Conservation (phyloP, 2,329 filamentous ascomycete species). For the Pseudogymnoascus sp. region DNA sequence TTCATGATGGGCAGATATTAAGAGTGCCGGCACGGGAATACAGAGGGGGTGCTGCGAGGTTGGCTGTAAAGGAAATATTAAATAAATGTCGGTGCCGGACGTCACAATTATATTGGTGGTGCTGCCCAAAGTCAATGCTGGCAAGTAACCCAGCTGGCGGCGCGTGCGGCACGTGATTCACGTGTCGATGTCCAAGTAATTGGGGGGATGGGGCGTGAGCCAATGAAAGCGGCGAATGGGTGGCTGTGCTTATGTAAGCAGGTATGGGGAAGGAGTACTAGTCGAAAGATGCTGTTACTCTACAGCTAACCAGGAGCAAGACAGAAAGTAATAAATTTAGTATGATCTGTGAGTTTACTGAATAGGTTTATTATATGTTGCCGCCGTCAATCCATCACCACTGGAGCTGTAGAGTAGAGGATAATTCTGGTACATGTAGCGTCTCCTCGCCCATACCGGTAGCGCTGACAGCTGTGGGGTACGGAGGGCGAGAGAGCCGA, state of each 20-base stretch:
- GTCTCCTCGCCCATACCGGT: neutral
- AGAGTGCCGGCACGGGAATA: neutral
- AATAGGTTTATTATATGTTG: neutral
- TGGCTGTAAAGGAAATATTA: neutral
- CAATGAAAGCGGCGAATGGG: neutral
- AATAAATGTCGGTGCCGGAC: neutral
- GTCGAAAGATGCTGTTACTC: neutral
- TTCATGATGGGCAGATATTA: slow-evolving; percentile 28
- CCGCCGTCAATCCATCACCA: neutral
- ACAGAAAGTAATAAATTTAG: neutral
- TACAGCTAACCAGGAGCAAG: neutral
- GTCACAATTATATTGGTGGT: neutral
- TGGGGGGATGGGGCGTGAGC: neutral
- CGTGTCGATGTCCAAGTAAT: neutral
- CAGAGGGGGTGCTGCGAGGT: neutral
- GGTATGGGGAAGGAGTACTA: neutral
- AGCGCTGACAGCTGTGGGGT: neutral
- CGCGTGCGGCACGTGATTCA: neutral
- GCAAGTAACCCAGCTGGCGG: neutral
- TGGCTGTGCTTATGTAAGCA: neutral
- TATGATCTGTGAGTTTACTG: neutral
- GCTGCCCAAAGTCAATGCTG: neutral
- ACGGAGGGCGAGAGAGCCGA: neutral
- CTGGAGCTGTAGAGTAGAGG: neutral
- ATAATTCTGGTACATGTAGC: neutral